Base-by-base conservation (phyloP, 768 basidiomycete genomes). In the Russula virescens region DNA sequence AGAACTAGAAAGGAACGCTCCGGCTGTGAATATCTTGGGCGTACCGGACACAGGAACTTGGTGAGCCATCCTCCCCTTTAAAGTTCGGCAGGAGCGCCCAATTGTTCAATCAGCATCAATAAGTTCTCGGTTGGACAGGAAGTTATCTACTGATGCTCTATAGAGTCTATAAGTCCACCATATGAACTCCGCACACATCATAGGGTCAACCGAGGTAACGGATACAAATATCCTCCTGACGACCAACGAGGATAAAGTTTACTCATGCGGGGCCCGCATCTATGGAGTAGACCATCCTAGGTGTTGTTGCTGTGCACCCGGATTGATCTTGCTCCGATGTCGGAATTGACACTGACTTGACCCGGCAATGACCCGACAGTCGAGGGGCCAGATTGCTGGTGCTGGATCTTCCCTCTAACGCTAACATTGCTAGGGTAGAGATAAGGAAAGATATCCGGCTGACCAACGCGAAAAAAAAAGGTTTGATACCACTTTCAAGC, bases 261-360 rank as follows among this genome's bases (percentile, higher is more conserved):
- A 26, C 34, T 38, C 35, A 26, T 45, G 47, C 56, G 35, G 48
- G 14, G n/a, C 13, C 25, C 38, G 18, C 26, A 9, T 31, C 8
- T 10, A 11, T 19, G 25, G 16, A 13, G 45, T 31, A 45, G 8
- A 38, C 45, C 16, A 34, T 23, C 28, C 16, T 7, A 35, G 42
- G 5, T 40, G 38, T 8, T 40, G 18, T 60, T 52, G 58, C 43
- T 53, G 31, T 60, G 51, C 59, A 45, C 26, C 59, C 51, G 51
- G 59, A 45, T 42, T 60, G 43, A 60, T n/a, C 26, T 31, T 34
- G 43, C 43, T 56, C 55, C 55, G 55, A 55, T 21, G 18, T 42
- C 52, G 35, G 53, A 55, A 16, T 55, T 21, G 43, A 46, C 28
- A 25, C 52, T n/a, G 53, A 55, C 18, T 55, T 21, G 43, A 46